These are phyloP conservation scores for Metschnikowia anglica DNA, from an alignment of 805 yeast species.

Conservation along the genomic window DNA sequence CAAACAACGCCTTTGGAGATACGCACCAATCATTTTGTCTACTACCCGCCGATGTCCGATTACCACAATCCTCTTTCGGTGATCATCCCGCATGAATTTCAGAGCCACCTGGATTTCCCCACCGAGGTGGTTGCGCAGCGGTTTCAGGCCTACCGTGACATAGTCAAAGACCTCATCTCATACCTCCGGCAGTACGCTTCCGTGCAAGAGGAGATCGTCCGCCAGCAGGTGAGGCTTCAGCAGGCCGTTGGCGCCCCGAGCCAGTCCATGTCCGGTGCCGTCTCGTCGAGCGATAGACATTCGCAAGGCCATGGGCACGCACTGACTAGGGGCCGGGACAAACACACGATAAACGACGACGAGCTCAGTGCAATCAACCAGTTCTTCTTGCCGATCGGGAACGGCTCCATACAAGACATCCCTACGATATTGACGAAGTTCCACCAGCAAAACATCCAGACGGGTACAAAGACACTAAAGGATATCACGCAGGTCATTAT, in stretches of 20 bases:
- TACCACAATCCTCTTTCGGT: slow-evolving; percentile 41
- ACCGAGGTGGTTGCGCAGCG: slow-evolving; percentile 84
- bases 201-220: slow-evolving; percentile 83
- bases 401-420: slow-evolving; percentile 78
- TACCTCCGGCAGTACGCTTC: slow-evolving; percentile 78
- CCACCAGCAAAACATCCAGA: slow-evolving; percentile 42
- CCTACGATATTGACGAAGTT: slow-evolving; percentile 63
- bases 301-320: slow-evolving; percentile 15
- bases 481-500: slow-evolving; percentile 48
- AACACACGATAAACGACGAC: slow-evolving; percentile 25
- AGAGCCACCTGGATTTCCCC: slow-evolving; percentile 49
- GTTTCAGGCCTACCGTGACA: slow-evolving; percentile 82
- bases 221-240: slow-evolving; percentile 77
- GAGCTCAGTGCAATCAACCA: slow-evolving; percentile 38
- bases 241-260: slow-evolving; percentile 53
- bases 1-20: no score
- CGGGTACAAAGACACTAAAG: slow-evolving; percentile 45
- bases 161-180: slow-evolving; percentile 69
- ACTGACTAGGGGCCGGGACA: slow-evolving; percentile 6
- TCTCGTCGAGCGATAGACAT: slow-evolving; percentile 9
- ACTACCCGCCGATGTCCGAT: slow-evolving; percentile 25
- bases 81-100: slow-evolving; percentile 38
- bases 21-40: neutral
- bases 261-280: slow-evolving; percentile 4
- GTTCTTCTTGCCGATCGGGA: slow-evolving; percentile 75